Evolutionary conservation across 2,329 filamentous ascomycete species (phyloP).

Genomic region (Sporothrix dimorphospora): DNA sequence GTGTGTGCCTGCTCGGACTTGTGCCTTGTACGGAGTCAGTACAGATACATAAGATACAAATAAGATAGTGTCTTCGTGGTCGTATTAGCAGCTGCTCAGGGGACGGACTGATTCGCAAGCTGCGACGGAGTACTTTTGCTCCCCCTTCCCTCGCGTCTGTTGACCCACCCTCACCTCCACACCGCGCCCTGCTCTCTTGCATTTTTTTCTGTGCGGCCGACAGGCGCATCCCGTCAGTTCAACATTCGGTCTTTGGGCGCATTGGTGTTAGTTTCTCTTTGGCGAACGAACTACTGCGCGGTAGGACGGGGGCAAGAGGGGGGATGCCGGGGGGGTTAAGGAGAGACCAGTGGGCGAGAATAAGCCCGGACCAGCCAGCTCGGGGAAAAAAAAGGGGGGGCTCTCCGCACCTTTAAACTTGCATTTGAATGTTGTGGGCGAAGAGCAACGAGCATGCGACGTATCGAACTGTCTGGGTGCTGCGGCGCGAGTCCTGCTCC

Average conservation of each 20-base stretch:
- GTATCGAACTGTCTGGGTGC: neutral
- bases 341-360: neutral
- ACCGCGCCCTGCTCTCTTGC: neutral
- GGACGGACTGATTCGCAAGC: too few species aligned
- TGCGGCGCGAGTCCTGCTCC: neutral
- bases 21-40: neutral
- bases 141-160: neutral
- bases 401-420: neutral
- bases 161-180: neutral
- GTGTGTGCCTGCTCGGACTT: neutral
- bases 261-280: neutral
- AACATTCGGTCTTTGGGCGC: neutral
- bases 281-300: neutral
- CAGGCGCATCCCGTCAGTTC: neutral
- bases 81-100: too few species aligned
- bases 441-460: neutral
- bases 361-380: constrained; percentile 1
- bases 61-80: too few species aligned
- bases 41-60: too few species aligned
- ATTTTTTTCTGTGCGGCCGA: neutral
- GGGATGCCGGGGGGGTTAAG: neutral
- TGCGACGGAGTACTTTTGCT: neutral
- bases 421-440: neutral
- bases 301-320: neutral
- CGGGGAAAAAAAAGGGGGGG: neutral